phyloP scores from a whole-genome alignment of 176 grass and related monocot species.

The Aegilops umbellulata region DNA sequence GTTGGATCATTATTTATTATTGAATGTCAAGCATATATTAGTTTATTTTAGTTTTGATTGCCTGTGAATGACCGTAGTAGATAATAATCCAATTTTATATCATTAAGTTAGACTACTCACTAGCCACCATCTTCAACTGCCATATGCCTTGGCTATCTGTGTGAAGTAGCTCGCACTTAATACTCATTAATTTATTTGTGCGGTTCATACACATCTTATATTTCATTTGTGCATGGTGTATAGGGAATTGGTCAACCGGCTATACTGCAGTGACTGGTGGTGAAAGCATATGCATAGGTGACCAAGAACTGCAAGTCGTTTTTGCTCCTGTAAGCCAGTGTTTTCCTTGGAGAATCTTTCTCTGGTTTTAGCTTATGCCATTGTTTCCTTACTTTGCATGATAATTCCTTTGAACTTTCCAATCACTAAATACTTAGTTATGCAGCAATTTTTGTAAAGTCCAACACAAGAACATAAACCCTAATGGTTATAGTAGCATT shows the following conservation, averaged over 20 bases:
- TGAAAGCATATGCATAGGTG: constrained; percentile 73
- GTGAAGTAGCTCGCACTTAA: neutral
- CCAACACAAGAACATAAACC: neutral
- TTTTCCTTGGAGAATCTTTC: neutral
- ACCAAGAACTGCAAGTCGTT: constrained; percentile 70
- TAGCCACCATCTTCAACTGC: neutral
- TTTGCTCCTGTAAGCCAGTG: constrained; percentile 74
- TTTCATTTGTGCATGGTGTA: constrained; percentile 28
- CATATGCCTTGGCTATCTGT: neutral
- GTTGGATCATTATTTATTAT: neutral
- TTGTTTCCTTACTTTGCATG: neutral
- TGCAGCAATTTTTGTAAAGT: neutral
- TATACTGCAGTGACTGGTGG: constrained; percentile 60
- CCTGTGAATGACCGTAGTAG: neutral
- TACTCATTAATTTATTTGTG: neutral
- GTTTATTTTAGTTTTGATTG: constrained; percentile 16
- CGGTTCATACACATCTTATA: neutral
- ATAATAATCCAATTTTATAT: neutral
- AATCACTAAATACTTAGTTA: neutral
- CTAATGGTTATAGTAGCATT: neutral
- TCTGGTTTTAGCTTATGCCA: neutral
- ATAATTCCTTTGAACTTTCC: constrained; percentile 4
- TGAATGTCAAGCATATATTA: neutral
- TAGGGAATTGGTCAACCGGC: constrained; percentile 66
- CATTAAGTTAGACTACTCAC: neutral